phyloP scores from a whole-genome alignment of 768 basidiomycete species.

The Flagelloscypha sp. region DNA sequence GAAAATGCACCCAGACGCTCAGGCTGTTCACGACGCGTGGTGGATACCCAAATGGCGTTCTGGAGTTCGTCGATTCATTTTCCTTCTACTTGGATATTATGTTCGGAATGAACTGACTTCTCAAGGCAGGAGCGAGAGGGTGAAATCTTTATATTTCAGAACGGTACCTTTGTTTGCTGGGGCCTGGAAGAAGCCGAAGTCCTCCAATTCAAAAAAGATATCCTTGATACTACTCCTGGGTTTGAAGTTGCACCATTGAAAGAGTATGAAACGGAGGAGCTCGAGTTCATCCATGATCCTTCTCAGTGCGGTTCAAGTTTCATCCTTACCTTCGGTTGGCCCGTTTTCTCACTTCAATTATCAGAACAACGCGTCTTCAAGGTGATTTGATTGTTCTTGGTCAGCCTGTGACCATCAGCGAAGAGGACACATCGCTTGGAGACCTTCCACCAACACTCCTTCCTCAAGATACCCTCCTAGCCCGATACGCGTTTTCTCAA shows the following conservation, averaged over 20 bases:
- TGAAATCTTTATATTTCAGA: conserved; percentile 83
- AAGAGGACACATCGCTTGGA: conserved; percentile 34
- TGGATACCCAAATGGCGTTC: conserved; percentile 69
- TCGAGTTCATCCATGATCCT: conserved; percentile 89
- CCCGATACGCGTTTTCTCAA: conserved; percentile 87
- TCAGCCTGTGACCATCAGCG: conserved; percentile 50
- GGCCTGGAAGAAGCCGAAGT: conserved; percentile 75
- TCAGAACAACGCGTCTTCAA: conserved; percentile 76
- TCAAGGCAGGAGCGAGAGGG: conserved; percentile 51
- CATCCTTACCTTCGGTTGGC: background rate
- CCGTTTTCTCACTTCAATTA: conserved; percentile 6
- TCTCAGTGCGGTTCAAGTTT: conserved; percentile 54
- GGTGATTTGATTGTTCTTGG: conserved; percentile 91
- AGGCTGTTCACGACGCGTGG: conserved; percentile 65
- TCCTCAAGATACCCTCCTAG: conserved; percentile 66
- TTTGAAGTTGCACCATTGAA: conserved; percentile 58
- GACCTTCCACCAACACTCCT: conserved; percentile 42
- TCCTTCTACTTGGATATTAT: too few species aligned
- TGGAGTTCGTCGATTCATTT: too few species aligned
- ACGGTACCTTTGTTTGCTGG: conserved; percentile 89
- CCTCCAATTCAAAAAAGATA: conserved; percentile 51
- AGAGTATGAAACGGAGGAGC: conserved; percentile 78
- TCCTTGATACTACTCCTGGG: conserved; percentile 43
- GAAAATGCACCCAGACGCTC: conserved; percentile 44
- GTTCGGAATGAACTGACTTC: too few species aligned